Evolutionary conservation across 2,329 filamentous ascomycete species (phyloP), one percentile per base, ranked within the genome.

Genomic region (Trichoderma asperellum): DNA sequence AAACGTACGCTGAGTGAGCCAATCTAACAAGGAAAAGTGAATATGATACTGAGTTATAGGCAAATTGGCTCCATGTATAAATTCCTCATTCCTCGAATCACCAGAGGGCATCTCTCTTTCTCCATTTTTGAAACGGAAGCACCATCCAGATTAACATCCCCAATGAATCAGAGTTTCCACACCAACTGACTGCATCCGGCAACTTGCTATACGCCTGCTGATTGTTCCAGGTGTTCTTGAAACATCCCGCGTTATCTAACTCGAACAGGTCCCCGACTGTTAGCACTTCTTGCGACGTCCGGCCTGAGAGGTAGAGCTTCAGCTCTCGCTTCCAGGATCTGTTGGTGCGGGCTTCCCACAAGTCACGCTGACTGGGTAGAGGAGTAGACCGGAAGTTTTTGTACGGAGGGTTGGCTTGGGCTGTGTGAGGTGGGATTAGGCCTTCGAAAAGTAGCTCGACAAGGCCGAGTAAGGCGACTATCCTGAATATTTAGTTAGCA

Each of bases 141-240:
- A 62, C 59, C 59, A 62, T 62, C 59, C 59, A 62, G 2, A 62
- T 62, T 29, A 62, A 27, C 59, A 62, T 62, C 29, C 59, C 59
- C 59, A 62, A 62, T 27, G 59, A 34, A 35, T 62, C 59, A 35
- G 59, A 62, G 43, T 62, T 62, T 52, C 40, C 59, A 4, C 59
- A 62, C 59, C 59, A 62, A 62, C 43, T 62, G 59, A 62, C 59
- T 27, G 59, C 59, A 52, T 62, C 43, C n/a, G 59, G 59, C 43
- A 62, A 24, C 12, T 62, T 62, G 12, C 40, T 62, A 29, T 62
- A 62, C 29, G 59, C 59, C 2, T 35, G 40, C 43, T 62, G 0
- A 62, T 62, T 62, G 11, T 62, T 52, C 59, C 59, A 62, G 16
- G 59, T 62, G 12, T 62, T 62, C 40, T 16, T 52, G 29, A 62